These are phyloP conservation scores for Saccharomyces pastorianus DNA, from an alignment of 1,139 yeast species.

Conservation along the genomic window DNA sequence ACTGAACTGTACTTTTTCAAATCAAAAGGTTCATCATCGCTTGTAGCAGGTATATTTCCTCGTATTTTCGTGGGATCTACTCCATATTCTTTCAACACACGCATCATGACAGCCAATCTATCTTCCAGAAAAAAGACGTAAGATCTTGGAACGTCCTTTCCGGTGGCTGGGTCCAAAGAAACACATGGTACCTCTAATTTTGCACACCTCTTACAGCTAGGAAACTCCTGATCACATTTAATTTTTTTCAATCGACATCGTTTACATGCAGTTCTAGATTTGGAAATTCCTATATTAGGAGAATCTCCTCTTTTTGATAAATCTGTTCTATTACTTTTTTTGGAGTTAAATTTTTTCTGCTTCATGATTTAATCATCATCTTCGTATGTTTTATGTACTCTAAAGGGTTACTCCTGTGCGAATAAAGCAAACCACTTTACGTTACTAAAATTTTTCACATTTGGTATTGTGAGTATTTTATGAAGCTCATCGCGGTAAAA, in stretches of 20 bases:
- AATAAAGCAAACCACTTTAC: background rate
- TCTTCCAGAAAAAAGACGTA: constrained; percentile 70
- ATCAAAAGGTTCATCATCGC: constrained; percentile 22
- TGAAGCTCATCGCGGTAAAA: background rate
- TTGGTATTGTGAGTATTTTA: background rate
- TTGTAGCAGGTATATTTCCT: constrained; percentile 21
- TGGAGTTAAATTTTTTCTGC: background rate
- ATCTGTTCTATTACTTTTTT: background rate
- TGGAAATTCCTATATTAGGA: constrained; percentile 34
- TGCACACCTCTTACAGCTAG: constrained; percentile 64
- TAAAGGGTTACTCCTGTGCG: background rate
- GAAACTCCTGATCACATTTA: constrained; percentile 77
- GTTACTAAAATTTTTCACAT: background rate
- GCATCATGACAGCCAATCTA: constrained; percentile 49
- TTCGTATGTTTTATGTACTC: background rate
- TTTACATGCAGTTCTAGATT: constrained; percentile 73
- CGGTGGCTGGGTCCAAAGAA: constrained; percentile 81
- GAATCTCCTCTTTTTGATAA: constrained; percentile 3
- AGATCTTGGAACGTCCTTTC: constrained; percentile 76
- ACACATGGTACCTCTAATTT: constrained; percentile 67
- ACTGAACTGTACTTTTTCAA: constrained; percentile 15
- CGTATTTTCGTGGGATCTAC: constrained; percentile 28
- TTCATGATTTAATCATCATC: background rate
- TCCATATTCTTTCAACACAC: constrained; percentile 39
- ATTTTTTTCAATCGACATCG: constrained; percentile 74